These are phyloP conservation scores for Solanum pimpinellifolium DNA, from an alignment of 257 asterid genomes.

Conservation along the genomic window DNA sequence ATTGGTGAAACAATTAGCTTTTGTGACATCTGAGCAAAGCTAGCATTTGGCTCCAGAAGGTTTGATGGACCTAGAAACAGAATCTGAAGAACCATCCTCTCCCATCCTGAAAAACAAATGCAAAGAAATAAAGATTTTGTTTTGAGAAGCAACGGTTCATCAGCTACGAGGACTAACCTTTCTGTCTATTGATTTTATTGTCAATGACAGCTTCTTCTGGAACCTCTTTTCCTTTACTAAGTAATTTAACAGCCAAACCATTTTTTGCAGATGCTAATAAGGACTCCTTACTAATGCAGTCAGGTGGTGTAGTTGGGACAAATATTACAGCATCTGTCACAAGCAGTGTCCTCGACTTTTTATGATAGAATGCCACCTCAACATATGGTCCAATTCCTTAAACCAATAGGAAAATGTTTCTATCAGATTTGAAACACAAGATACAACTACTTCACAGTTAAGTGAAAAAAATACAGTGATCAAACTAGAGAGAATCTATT, in stretches of 20 bases:
- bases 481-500: neutral
- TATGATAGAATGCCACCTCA: slow-evolving; percentile 96
- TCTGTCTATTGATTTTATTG: slow-evolving; percentile 53
- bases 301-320: slow-evolving; percentile 81
- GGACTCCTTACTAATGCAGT: slow-evolving; percentile 76
- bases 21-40: slow-evolving; percentile 92
- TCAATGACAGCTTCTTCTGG: slow-evolving; percentile 75
- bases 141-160: neutral
- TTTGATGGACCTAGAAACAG: slow-evolving; percentile 95
- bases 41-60: slow-evolving; percentile 83
- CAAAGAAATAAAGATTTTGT: neutral
- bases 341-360: slow-evolving; percentile 59
- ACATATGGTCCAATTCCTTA: slow-evolving; percentile 95
- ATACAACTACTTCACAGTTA: neutral
- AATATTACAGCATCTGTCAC: slow-evolving; percentile 95
- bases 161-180: slow-evolving; percentile 33
- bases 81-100: slow-evolving; percentile 97
- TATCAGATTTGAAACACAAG: neutral
- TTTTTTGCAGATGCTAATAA: slow-evolving; percentile 73
- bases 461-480: neutral
- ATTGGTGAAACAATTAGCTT: slow-evolving; percentile 95
- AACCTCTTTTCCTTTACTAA: slow-evolving; percentile 84
- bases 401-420: neutral
- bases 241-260: slow-evolving; percentile 89
- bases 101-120: slow-evolving; percentile 60